These are phyloP conservation scores for Epicoccum sorghinum DNA, from an alignment of 2,329 filamentous ascomycete species.

Conservation along the genomic window DNA sequence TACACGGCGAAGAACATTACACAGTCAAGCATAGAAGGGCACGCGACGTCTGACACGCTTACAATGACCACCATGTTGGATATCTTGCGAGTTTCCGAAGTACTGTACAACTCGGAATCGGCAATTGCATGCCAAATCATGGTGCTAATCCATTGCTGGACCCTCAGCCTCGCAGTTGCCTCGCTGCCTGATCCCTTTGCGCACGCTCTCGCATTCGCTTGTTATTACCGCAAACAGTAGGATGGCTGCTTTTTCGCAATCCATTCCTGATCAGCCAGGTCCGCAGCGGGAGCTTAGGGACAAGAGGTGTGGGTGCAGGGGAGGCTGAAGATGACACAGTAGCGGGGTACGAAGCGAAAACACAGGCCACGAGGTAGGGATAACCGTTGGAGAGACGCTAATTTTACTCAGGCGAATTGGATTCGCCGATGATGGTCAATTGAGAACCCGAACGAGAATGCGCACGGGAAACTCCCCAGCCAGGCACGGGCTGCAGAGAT, in stretches of 20 bases:
- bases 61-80: not conserved
- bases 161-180: not conserved
- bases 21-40: not conserved
- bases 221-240: slow-evolving; percentile 7
- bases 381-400: slow-evolving; percentile 30
- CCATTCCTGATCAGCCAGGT: slow-evolving; percentile 8
- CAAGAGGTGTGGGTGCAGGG: slow-evolving; percentile 3
- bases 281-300: slow-evolving; percentile 15
- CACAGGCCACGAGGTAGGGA: slow-evolving; percentile 23
- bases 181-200: not conserved
- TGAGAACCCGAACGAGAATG: slow-evolving; percentile 9
- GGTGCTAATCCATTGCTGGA: not conserved
- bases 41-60: slow-evolving; percentile 10
- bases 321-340: slow-evolving; percentile 23
- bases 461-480: not conserved
- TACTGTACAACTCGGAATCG: not conserved
- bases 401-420: slow-evolving; percentile 15
- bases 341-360: slow-evolving; percentile 23
- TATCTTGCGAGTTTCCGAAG: not conserved
- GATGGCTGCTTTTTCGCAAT: slow-evolving; percentile 5
- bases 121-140: not conserved
- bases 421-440: slow-evolving; percentile 1
- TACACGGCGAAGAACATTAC: not conserved
- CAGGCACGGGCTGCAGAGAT: not conserved
- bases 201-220: slow-evolving; percentile 6